Evolutionary conservation across 352 stramenopile genomes (phyloP).

Genomic region (Phytopythium aichiense): DNA sequence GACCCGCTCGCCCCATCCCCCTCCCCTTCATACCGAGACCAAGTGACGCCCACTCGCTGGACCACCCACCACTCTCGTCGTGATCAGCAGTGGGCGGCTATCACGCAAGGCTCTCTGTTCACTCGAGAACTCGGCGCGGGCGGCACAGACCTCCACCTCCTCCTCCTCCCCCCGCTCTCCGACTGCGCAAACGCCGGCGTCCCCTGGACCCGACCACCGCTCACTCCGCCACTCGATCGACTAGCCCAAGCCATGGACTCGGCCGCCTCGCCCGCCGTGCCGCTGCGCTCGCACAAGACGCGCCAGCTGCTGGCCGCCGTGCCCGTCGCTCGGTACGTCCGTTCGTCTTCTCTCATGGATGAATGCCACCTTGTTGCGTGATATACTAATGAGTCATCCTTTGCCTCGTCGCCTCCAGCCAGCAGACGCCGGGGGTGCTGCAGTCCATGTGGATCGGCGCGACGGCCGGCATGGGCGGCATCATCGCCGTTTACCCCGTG

Average conservation of each 20-base stretch:
- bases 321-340: slow-evolving; percentile 5
- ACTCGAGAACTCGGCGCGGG: slow-evolving; percentile 1
- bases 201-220: background rate
- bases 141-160: background rate
- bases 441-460: slow-evolving; percentile 81
- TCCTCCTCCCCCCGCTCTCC: background rate
- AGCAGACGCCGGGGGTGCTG: slow-evolving; percentile 53
- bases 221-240: background rate
- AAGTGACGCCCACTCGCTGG: background rate
- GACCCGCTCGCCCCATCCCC: background rate
- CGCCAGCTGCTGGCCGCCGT: slow-evolving; percentile 26
- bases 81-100: background rate
- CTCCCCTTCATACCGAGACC: background rate
- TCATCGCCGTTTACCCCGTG: slow-evolving; percentile 78
- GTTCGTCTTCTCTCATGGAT: background rate
- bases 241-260: slow-evolving; percentile 23
- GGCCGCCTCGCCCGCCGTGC: slow-evolving; percentile 13
- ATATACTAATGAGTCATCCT: background rate
- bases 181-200: slow-evolving; percentile 4
- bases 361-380: too few relatives aligned
- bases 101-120: background rate
- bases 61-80: background rate
- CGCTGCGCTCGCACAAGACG: slow-evolving; percentile 28
- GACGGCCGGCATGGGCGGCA: slow-evolving; percentile 73
- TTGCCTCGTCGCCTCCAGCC: background rate